A percentile compares a stretch with the other conserved stretches of the same genome.
phyloP scores from a whole-genome alignment of 2,329 filamentous ascomycete genomes.

The Paraconiothyrium sp. region DNA sequence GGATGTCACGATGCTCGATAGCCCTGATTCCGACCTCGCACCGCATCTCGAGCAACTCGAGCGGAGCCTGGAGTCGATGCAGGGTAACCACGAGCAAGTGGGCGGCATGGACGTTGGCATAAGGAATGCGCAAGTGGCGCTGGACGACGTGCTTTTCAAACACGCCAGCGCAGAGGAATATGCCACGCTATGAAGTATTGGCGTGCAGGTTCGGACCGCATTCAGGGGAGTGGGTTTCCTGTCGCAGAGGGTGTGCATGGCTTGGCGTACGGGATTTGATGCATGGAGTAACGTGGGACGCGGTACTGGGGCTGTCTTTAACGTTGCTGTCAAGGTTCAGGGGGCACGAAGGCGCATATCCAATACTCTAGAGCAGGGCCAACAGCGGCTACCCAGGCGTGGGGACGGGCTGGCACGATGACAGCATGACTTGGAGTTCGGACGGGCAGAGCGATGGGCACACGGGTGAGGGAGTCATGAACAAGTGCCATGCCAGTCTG shows the following conservation, averaged over 20 bases:
- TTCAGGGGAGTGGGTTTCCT: slow-evolving; percentile 25
- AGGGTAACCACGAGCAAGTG: slow-evolving; percentile 49
- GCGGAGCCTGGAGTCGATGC: slow-evolving; percentile 51
- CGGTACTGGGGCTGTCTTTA: slow-evolving; percentile 29
- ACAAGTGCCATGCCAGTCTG: slow-evolving; percentile 22
- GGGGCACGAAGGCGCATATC: slow-evolving; percentile 28
- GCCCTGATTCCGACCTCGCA: slow-evolving; percentile 42
- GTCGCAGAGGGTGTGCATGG: slow-evolving; percentile 31
- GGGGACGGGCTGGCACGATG: slow-evolving; percentile 14
- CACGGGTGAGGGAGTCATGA: slow-evolving; percentile 13
- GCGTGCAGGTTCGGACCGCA: slow-evolving; percentile 34
- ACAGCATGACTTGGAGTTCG: slow-evolving; percentile 3
- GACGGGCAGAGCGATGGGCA: slow-evolving; percentile 19
- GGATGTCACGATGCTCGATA: slow-evolving; percentile 36
- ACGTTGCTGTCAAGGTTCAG: slow-evolving; percentile 27
- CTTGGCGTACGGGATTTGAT: slow-evolving; percentile 27
- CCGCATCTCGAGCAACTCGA: slow-evolving; percentile 49
- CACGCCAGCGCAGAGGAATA: slow-evolving; percentile 44
- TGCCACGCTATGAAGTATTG: slow-evolving; percentile 42
- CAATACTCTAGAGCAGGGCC: slow-evolving; percentile 28
- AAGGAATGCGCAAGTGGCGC: slow-evolving; percentile 37
- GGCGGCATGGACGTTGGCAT: slow-evolving; percentile 46
- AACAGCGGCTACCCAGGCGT: slow-evolving; percentile 23
- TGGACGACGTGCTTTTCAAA: slow-evolving; percentile 49
- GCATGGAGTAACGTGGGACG: slow-evolving; percentile 25